phyloP scores from a whole-genome alignment of 768 basidiomycete genomes.

The Pleurotus pulmonarius region DNA sequence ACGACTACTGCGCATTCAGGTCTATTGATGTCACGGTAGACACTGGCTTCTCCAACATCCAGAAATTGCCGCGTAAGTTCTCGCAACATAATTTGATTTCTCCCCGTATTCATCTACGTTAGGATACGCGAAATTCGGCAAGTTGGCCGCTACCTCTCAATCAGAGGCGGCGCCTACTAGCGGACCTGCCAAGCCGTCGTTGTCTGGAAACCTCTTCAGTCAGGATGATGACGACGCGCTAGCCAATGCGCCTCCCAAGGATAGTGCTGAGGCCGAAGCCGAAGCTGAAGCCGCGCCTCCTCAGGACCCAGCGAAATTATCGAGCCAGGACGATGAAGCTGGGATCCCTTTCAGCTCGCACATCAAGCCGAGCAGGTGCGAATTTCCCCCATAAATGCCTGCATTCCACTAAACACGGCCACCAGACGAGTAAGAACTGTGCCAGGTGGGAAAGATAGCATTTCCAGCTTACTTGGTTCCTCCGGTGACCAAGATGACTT shows the following conservation, averaged over 20 bases:
- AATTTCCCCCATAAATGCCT: not conserved
- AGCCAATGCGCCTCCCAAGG: slow-evolving; percentile 47
- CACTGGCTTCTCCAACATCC: slow-evolving; percentile 68
- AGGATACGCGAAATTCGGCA: slow-evolving; percentile 77
- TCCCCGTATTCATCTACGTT: not conserved
- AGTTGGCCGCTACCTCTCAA: slow-evolving; percentile 25
- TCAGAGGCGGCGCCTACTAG: slow-evolving; percentile 6
- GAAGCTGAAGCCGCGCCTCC: not conserved
- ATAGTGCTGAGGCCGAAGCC: not conserved
- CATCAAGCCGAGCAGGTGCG: slow-evolving; percentile 50
- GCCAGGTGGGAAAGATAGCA: slow-evolving; percentile 41
- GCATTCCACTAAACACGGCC: not conserved
- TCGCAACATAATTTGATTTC: too few relatives aligned
- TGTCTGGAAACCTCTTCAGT: slow-evolving; percentile 35
- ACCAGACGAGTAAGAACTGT: slow-evolving; percentile 39
- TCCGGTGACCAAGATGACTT: slow-evolving; percentile 42
- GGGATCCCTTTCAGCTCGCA: slow-evolving; percentile 32
- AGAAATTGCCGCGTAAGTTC: slow-evolving; percentile 67
- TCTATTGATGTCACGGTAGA: slow-evolving; percentile 75
- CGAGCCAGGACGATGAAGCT: slow-evolving; percentile 9
- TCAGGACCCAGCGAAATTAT: not conserved
- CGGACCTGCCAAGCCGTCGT: not conserved
- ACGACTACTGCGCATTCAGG: slow-evolving; percentile 31
- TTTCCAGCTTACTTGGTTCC: slow-evolving; percentile 45
- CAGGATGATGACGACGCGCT: slow-evolving; percentile 53